Evolutionary conservation across 257 asterid species (phyloP), one percentile per base, ranked within the genome.

Genomic region (Cruciata laevipes): DNA sequence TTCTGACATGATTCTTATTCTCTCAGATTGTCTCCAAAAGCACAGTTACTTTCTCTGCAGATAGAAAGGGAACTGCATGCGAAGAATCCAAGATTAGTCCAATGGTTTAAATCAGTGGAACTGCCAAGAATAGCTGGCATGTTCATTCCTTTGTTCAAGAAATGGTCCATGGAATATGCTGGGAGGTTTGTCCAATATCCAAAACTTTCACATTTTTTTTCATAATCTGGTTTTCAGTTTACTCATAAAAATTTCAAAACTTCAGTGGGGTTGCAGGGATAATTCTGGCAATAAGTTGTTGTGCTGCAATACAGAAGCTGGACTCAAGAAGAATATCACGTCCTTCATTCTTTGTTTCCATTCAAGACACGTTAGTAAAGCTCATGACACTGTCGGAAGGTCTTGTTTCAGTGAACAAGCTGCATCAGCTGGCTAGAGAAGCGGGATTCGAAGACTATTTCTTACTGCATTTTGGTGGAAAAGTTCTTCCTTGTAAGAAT

Each of bases 221-320:
- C 70, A 35, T 16, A 51, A 47, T 17, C 4, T 4, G 23, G 71
- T 67, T 51, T 37, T 51, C 30, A 35, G 8, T 24, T 2, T 53
- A 37, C 35, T 32, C 37, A 20, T 25, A 8, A 49, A 20, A 71
- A 62, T 23, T 11, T 35, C 37, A 73, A 63, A 37, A 37, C 33
- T 74, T 72, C 95, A 89, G 95, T 81, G 97, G 94, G 76, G 86
- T 89, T 86, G 97, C 97, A 85, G 97, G 95, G 71, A 78, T 76
- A 5, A 70, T 85, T 61, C 78, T 84, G 83, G 97, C 91, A 21
- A 83, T 87, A 66, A 81, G 87, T 55, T 87, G 88, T 68, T 87
- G 89, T 78, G 77, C 87, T 65, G 85, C 95, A 69, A 72, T 87
- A 1, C 63, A 69, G 67, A 85, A 87, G 76, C 73, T 89, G 72